Base-by-base conservation (phyloP, 257 asterid genomes). In the Nicotiana knightiana region DNA sequence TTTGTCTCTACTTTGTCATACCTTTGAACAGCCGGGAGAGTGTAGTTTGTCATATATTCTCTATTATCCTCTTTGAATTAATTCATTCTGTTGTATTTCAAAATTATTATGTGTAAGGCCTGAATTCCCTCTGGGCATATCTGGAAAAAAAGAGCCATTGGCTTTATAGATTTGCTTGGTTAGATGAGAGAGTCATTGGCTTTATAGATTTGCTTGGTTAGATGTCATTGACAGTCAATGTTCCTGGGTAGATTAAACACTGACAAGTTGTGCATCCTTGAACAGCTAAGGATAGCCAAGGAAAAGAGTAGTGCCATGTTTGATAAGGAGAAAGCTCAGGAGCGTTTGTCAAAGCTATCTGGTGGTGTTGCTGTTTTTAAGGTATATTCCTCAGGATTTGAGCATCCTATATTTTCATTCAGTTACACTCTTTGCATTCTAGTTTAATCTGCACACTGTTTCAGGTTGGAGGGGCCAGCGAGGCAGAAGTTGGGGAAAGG, bases 341-440 rank as follows among this genome's bases (percentile, higher is more conserved):
- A 94, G 83, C 86, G 97, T 63, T 89, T 93, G 85, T 94, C 97
- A 57, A 94, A 94, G 89, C 90, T 94, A 85, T 92, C 98, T 35
- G 98, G 97, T 26, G 98, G 98, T 86, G 98, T 93, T 86, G 98
- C 98, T 35, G 96, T 94, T 84, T 93, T 94, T 84, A 94, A 89
- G 96, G 98, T 94, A 89, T 81, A 59, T 58, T 79, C 73, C 75
- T 59, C 53, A 64, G 53, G 63, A 10, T 63, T 37, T 11, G 67
- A 65, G 32, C 53, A 43, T 24, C 79, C 43, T 26, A 54, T 3
- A 13, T 75, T 7, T 75, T 39, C 79, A 75, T 17, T 24, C 21
- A 67, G 37, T 73, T 39, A 26, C 64, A 55, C 64, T 82, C 46
- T 46, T 9, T 61, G 39, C 33, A 7, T 61, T 62, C 63, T 81